Base-by-base conservation (phyloP, 495 filamentous ascomycete species). In the Saxispiralis lemnorum region DNA sequence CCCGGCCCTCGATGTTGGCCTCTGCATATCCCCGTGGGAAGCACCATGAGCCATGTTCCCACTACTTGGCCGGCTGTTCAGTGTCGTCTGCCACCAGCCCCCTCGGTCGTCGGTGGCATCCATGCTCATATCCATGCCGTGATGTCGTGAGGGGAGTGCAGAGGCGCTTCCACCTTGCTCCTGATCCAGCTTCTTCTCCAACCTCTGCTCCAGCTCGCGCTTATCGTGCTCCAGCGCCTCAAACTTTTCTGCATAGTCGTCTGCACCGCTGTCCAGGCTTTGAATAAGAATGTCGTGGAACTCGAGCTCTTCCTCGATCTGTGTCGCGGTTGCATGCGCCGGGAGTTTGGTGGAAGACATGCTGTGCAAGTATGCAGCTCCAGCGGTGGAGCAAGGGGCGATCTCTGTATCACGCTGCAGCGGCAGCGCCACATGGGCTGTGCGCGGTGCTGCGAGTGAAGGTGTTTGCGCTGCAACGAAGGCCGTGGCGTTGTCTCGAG, bases 221-320 rank as follows among this genome's bases (percentile, higher is more conserved):
- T 49, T 48, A 9, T 21, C 41, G 7, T 30, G 35, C 39, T 44
- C 9, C 1, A 49, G 38, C 9, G 41, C 36, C 7, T 31, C 36
- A 6, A 49, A 36, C n/a, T 41, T 34, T 11, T 30, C 16, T 5
- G 19, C 39, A 43, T 50, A 55, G 37, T 50, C 44, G 18, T 59
- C 56, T 7, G 51, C 43, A 14, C 41, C 46, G 18, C 32, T 3
- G 31, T 59, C 56, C 7, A 56, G 48, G 17, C 30, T 48, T 1
- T 44, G 39, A 5, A 59, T 43, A n/a, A 57, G 36, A 9, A 54
- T 38, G 11, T 46, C 40, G 7, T 36, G 45, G 38, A 58, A 54
- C 16, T 37, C 34, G 12, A 58, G 36, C 30, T 58, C 56, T 11
- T 58, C 51, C 43, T 56, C 56, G 14, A 58, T 39, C 9, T 56